These are phyloP conservation scores for Aspergillus funiculosus DNA, from an alignment of 495 filamentous ascomycete species.

Conservation along the genomic window DNA sequence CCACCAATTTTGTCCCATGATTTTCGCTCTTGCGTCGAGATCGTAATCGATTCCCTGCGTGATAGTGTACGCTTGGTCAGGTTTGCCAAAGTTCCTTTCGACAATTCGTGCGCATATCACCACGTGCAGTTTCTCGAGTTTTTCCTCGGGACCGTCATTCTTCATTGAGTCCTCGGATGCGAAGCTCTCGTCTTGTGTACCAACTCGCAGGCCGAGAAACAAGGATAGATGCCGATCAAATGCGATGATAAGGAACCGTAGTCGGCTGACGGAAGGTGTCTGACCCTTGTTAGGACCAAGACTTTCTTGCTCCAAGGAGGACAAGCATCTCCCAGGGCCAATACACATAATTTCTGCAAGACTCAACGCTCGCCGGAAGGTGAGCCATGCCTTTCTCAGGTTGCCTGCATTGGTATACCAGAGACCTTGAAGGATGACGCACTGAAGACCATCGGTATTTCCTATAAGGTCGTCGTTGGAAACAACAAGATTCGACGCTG, in stretches of 20 bases:
- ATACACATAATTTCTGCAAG: not conserved
- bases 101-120: not conserved
- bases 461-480: not conserved
- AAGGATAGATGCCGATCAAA: not conserved
- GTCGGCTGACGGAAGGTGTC: no score
- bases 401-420: conserved; percentile 1
- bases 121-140: not conserved
- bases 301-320: no score
- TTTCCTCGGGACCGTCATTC: conserved; percentile 3
- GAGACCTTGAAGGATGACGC: not conserved
- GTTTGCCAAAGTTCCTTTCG: not conserved
- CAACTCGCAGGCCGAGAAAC: not conserved
- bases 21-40: not conserved
- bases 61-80: not conserved
- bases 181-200: not conserved
- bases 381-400: conserved; percentile 1
- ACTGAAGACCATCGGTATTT: not conserved
- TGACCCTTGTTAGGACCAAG: no score
- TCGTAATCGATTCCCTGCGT: not conserved
- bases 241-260: not conserved
- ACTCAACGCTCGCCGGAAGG: not conserved
- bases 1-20: not conserved
- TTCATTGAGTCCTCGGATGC: not conserved
- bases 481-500: not conserved
- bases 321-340: not conserved